Evolutionary conservation across 164 flowering plant genomes (phyloP), one percentile per base, ranked within the genome.

Genomic region (Macadamia integrifolia): DNA sequence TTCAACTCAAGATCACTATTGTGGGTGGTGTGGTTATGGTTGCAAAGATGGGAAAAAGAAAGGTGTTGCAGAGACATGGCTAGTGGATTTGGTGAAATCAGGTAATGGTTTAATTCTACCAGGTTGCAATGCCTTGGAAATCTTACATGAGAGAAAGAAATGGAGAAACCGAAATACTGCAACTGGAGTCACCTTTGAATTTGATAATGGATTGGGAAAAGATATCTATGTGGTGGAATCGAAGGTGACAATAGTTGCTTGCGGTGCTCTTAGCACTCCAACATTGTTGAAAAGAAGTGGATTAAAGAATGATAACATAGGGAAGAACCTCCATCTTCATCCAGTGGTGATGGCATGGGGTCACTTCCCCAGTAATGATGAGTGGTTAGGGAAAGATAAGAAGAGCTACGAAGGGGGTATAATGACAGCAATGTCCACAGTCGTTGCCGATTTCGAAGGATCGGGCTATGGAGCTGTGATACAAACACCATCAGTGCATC

Each of bases 321-420:
- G 95, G 0, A 82, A 75, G 48, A 73, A 91, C 67, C 73, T 91
- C 50, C 91, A 86, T 64, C 77, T 92, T 15, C 98, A 92, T 73
- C 96, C 97, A 0, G 90, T 85, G 67, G 64, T 77, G 52, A 82
- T 89, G 91, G 90, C 85, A 0, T 92, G 97, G 97, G 97, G 96
- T 0, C 81, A 86, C 58, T 87, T 89, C 44, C 91, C 94, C 0
- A 80, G 77, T 31, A 1, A 30, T 32, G 0, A 0, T 11, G 23
- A 23, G 23, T 80, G 86, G 83, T 82, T 80, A 0, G 82, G 77
- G 44, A 58, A 58, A 14, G 69, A 76, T 62, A 85, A 84, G 73
- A 86, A 70, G 76, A 89, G 95, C 83, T 88, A 83, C 32, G 86
- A 88, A 75, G 98, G 96, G 3, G 92, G 87, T 3, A 89, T 92